phyloP scores from a whole-genome alignment of 2,329 filamentous ascomycete species.

The Epichloe glyceriae region DNA sequence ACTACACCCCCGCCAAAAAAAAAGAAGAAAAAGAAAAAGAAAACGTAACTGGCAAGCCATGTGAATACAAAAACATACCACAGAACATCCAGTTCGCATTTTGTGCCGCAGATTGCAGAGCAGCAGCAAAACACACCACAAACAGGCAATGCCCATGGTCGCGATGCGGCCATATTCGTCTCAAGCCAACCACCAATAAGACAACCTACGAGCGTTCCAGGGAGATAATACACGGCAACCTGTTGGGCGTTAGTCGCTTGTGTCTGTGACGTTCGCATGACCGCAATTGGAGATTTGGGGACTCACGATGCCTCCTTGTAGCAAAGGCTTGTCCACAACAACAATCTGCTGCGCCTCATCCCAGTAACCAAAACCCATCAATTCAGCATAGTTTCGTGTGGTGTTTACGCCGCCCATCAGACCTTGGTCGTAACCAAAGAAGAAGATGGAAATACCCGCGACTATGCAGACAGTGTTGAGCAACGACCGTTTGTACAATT shows the following conservation, averaged over 20 bases:
- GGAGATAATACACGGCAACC: constrained; percentile 35
- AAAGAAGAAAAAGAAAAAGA: too few species aligned
- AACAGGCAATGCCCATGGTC: constrained; percentile 46
- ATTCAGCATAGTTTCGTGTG: constrained; percentile 25
- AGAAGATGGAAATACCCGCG: constrained; percentile 39
- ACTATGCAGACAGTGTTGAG: constrained; percentile 50
- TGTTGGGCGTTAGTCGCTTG: background rate
- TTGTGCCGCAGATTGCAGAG: constrained; percentile 51
- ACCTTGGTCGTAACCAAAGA: constrained; percentile 38
- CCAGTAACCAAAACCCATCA: constrained; percentile 34
- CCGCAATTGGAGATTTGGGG: background rate
- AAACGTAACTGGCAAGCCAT: too few species aligned
- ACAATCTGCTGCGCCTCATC: constrained; percentile 35
- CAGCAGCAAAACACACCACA: constrained; percentile 49
- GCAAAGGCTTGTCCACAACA: constrained; percentile 39
- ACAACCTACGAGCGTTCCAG: constrained; percentile 34
- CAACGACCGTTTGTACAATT: constrained; percentile 40
- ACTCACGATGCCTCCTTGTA: constrained; percentile 35
- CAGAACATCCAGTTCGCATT: constrained; percentile 60
- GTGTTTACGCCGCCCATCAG: constrained; percentile 39
- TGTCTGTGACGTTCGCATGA: background rate
- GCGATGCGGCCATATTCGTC: constrained; percentile 38
- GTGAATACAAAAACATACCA: constrained; percentile 20
- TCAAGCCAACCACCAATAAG: constrained; percentile 35
- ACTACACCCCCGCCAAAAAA: too few species aligned